phyloP scores from a whole-genome alignment of 768 basidiomycete genomes.

The Macrolepiota dolichaula region DNA sequence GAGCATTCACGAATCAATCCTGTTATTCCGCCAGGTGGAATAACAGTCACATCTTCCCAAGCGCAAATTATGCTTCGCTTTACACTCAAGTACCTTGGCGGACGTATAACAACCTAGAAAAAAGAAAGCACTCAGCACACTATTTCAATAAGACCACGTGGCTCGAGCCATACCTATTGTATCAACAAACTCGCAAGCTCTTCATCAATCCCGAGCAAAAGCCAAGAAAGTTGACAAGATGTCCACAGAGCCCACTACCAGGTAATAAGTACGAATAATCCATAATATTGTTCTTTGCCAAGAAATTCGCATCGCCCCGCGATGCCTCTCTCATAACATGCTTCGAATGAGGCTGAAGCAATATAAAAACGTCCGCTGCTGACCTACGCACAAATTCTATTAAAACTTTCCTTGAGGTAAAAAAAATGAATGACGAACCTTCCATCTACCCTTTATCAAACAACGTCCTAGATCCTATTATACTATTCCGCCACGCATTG shows the following conservation, averaged over 20 bases:
- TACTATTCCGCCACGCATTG: constrained; percentile 37
- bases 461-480: constrained; percentile 50
- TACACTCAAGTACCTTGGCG: constrained; percentile 83
- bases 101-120: constrained; percentile 82
- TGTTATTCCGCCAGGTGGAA: constrained; percentile 80
- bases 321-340: constrained; percentile 68
- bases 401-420: too few relatives aligned
- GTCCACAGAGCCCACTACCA: neutral
- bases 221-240: constrained; percentile 12
- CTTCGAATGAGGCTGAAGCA: constrained; percentile 73
- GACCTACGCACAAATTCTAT: constrained; percentile 37
- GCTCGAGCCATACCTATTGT: constrained; percentile 54
- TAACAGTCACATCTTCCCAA: constrained; percentile 72
- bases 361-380: constrained; percentile 59
- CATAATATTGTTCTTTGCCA: constrained; percentile 78
- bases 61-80: constrained; percentile 75
- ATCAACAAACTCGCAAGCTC: constrained; percentile 78
- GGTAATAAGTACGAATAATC: constrained; percentile 65
- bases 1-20: constrained; percentile 67
- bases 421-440: constrained; percentile 32
- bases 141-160: neutral
- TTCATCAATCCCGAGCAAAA: constrained; percentile 72
- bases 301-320: constrained; percentile 67
- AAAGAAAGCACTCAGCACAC: neutral
- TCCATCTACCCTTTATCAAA: constrained; percentile 89